These are phyloP conservation scores for Cyberlindnera saturnus DNA, from an alignment of 805 yeast species.

Conservation along the genomic window DNA sequence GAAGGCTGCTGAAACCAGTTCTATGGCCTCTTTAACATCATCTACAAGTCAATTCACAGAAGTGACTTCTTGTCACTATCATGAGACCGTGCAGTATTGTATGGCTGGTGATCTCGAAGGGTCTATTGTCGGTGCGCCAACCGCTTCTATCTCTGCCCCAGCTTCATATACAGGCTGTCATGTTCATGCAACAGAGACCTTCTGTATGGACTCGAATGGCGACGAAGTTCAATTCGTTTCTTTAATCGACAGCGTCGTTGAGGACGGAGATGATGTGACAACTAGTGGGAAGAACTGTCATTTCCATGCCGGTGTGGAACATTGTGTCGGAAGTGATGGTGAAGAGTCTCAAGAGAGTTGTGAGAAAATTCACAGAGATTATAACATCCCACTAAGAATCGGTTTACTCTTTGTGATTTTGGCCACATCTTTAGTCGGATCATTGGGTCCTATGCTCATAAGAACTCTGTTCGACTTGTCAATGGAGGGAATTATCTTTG, in stretches of 20 bases:
- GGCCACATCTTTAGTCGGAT: slow-evolving; percentile 11
- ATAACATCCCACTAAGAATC: slow-evolving; percentile 14
- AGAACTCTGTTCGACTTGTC: slow-evolving; percentile 4
- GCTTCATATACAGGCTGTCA: slow-evolving; percentile 14
- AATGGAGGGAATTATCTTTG: slow-evolving; percentile 7
- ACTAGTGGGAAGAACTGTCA: slow-evolving; percentile 13
- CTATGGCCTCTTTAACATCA: background rate
- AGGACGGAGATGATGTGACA: background rate
- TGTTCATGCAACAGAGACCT: slow-evolving; percentile 13
- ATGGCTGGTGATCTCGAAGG: slow-evolving; percentile 15
- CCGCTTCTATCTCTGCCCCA: slow-evolving; percentile 5
- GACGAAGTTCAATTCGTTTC: slow-evolving; percentile 11
- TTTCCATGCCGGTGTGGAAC: slow-evolving; percentile 22
- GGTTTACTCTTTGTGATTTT: slow-evolving; percentile 15
- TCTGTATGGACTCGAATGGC: slow-evolving; percentile 12
- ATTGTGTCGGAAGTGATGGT: slow-evolving; percentile 15
- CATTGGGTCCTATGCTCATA: slow-evolving; percentile 13
- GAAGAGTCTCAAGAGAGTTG: slow-evolving; percentile 6
- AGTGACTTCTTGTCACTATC: slow-evolving; percentile 17
- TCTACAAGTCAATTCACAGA: slow-evolving; percentile 6
- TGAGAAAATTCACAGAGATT: slow-evolving; percentile 11
- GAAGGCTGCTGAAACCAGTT: background rate
- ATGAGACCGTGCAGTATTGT: slow-evolving; percentile 10
- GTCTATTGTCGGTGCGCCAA: slow-evolving; percentile 11
- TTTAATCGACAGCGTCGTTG: background rate